Base-by-base conservation (phyloP, 805 yeast genomes). In the Monosporozyma aerobia region DNA sequence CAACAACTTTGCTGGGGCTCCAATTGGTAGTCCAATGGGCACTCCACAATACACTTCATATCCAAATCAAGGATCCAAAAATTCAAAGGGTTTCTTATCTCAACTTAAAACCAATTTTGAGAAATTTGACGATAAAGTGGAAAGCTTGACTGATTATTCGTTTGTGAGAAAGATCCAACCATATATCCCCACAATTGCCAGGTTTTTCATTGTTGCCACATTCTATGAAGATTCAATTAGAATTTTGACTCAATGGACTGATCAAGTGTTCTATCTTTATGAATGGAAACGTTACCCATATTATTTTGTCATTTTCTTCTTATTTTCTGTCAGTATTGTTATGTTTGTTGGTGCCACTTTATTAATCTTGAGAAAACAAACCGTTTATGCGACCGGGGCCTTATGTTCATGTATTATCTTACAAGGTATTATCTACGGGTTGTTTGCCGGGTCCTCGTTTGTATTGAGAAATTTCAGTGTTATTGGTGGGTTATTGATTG, bases 131-230 rank as follows among this genome's bases (percentile, higher is more conserved):
- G 52, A 50, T n/a, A 35, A 44, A 25, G 32, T 50, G 9, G 52
- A 50, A 44, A 44, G 30, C 27, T 44, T 50, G n/a, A 35, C 48
- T 23, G 48, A 50, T 19, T n/a, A 43, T 7, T 37, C 48, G n/a
- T 44, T 44, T 10, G 76, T 59, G 72, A 80, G 51, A 29, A 59
- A 56, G 49, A 64, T 83, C 47, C 84, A 78, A 66, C 94, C 94
- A 0, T 84, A 81, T 62, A 84, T 90, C 49, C 97, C 98, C 9
- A 81, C 83, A 25, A 79, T 94, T 60, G 97, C 97, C 39, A 78
- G 98, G 54, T 81, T 87, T 56, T 79, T 92, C 59, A 90, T 92
- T 57, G 96, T 92, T 53, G 96, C 96, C 49, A 92, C 99, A 0
- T 92, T 90, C 67, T 80, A 82, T 59, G 99, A 92, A 71, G 99